Percentiles rank a stretch among this genome's conserved stretches.
Conservation (phyloP, 2,329 filamentous ascomycete genomes). For the Diplodia mutila region DNA sequence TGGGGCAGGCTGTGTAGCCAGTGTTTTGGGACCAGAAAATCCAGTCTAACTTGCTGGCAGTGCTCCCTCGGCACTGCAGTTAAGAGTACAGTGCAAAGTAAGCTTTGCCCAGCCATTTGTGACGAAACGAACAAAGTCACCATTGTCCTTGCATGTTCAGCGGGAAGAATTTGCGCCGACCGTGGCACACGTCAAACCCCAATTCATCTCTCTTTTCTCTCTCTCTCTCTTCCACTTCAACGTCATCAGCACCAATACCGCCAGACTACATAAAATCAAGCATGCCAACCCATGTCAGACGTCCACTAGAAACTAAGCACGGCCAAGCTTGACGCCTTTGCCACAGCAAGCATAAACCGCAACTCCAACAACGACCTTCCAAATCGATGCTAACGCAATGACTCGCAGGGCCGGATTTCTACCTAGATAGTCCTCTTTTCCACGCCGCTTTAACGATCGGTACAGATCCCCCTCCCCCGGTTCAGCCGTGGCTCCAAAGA, state of each 20-base stretch:
- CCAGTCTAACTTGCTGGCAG: neutral
- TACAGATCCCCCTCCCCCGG: no score
- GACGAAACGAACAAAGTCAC: neutral
- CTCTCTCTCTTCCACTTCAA: neutral
- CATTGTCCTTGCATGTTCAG: neutral
- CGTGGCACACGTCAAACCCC: neutral
- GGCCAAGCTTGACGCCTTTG: neutral
- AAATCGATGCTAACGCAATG: neutral
- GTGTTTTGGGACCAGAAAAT: neutral
- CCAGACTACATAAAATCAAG: neutral
- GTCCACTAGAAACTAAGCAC: neutral
- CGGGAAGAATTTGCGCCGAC: neutral
- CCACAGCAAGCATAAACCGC: neutral
- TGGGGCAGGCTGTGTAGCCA: neutral
- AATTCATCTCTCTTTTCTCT: no score
- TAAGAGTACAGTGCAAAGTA: neutral
- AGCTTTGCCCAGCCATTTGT: neutral
- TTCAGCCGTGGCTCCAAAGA: no score
- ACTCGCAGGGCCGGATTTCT: neutral
- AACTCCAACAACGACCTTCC: neutral
- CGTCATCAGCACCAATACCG: no score
- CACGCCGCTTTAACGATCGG: constrained; percentile 8
- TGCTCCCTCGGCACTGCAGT: neutral
- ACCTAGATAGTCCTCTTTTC: neutral
- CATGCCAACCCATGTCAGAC: neutral